These are phyloP conservation scores for Herpetomonas tarakana DNA, from an alignment of 208 protist species.

Conservation along the genomic window DNA sequence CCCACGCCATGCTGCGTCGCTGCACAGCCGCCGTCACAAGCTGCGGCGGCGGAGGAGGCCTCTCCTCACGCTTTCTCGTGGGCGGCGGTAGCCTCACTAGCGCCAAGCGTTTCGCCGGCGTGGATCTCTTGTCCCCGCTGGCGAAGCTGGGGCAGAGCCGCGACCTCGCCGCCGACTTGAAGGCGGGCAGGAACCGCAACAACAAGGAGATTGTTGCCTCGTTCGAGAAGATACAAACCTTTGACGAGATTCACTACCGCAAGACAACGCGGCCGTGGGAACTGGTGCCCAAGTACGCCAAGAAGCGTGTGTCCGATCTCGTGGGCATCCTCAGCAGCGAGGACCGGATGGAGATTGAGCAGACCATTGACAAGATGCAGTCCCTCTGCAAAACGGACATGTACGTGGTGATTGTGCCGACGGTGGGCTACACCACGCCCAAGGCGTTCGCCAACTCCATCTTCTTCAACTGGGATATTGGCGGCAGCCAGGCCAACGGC, in stretches of 20 bases:
- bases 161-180: slow-evolving; percentile 68
- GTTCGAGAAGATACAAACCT: slow-evolving; percentile 77
- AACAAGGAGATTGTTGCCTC: slow-evolving; percentile 83
- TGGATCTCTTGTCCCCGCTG: slow-evolving; percentile 71
- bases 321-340: slow-evolving; percentile 72
- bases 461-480: slow-evolving; percentile 85
- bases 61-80: neutral
- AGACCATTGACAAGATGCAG: slow-evolving; percentile 84
- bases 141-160: slow-evolving; percentile 82
- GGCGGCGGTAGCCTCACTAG: no score
- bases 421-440: slow-evolving; percentile 79
- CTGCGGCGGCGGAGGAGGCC: neutral
- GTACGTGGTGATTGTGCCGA: slow-evolving; percentile 85
- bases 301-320: slow-evolving; percentile 83
- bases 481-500: slow-evolving; percentile 69
- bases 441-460: slow-evolving; percentile 82
- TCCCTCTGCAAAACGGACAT: slow-evolving; percentile 75
- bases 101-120: slow-evolving; percentile 33
- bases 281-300: slow-evolving; percentile 73
- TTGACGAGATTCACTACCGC: slow-evolving; percentile 88
- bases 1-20: neutral
- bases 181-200: slow-evolving; percentile 62
- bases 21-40: neutral
- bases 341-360: slow-evolving; percentile 89
- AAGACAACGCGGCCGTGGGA: slow-evolving; percentile 77